Evolutionary conservation across 192 early-diverging fungal genomes (phyloP), one percentile per base, ranked within the genome.

Genomic region (Cladochytrium replicatum): DNA sequence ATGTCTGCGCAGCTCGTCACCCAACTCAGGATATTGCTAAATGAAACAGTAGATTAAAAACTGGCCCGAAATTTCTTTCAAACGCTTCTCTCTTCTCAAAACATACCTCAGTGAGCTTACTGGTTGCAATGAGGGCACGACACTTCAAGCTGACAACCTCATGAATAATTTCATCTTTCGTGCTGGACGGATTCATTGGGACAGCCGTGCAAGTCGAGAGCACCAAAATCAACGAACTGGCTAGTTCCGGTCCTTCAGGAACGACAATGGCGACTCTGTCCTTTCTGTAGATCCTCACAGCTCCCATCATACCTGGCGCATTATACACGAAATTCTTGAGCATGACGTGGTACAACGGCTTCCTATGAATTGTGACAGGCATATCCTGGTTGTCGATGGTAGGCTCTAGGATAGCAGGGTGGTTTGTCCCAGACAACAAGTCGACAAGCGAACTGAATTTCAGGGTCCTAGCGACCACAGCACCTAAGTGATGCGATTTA

Each of bases 241-340:
- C 68, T 9, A 66, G 50, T 8, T 48, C 48, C 13, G 68, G 63
- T 1, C 68, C 59, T 43, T 69, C 60, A 24, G 63, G 53, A 17
- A 69, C 46, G 32, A 54, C 41, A n/a, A 69, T 48, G 23, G 48
- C 68, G 25, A 69, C 37, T n/a, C n/a, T n/a, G n/a, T n/a, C n/a
- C n/a, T n/a, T n/a, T n/a, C n/a, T n/a, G n/a, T n/a, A n/a, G n/a
- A n/a, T n/a, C n/a, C n/a, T n/a, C n/a, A n/a, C n/a, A n/a, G n/a
- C n/a, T n/a, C n/a, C n/a, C n/a, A n/a, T n/a, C n/a, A n/a, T n/a
- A n/a, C n/a, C n/a, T n/a, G n/a, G n/a, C n/a, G n/a, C n/a, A n/a
- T n/a, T n/a, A n/a, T n/a, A n/a, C n/a, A n/a, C n/a, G n/a, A n/a
- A n/a, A n/a, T n/a, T n/a, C n/a, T n/a, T n/a, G n/a, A n/a, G n/a